Conservation (phyloP, 1,284 basidiomycete species). For the Lignosus rhinocerotis region DNA sequence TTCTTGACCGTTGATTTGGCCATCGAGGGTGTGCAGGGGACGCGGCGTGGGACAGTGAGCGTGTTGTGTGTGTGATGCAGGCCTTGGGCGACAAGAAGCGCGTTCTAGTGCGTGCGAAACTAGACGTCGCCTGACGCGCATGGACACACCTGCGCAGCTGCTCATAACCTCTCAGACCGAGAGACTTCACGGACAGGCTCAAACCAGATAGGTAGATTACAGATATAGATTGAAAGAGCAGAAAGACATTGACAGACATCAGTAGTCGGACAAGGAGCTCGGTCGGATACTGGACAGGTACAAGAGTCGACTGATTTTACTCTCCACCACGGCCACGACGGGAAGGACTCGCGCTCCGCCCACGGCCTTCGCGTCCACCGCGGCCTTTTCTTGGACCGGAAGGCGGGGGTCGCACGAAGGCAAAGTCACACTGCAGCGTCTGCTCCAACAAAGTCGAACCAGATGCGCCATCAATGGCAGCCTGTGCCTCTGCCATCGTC, state of each 20-base stretch:
- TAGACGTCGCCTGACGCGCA: neutral
- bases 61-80: neutral
- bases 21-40: slow-evolving; percentile 14
- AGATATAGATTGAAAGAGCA: slow-evolving; percentile 1
- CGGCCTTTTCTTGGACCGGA: slow-evolving; percentile 75
- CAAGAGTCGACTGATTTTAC: slow-evolving; percentile 16
- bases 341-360: slow-evolving; percentile 78
- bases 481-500: slow-evolving; percentile 89
- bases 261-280: slow-evolving; percentile 1
- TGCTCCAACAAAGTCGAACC: slow-evolving; percentile 88
- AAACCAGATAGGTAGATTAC: slow-evolving; percentile 8
- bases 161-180: neutral
- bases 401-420: slow-evolving; percentile 89
- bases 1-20: slow-evolving; percentile 15
- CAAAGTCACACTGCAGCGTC: slow-evolving; percentile 89
- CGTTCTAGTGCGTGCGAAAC: slow-evolving; percentile 17
- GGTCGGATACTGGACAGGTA: neutral
- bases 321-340: slow-evolving; percentile 38
- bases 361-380: slow-evolving; percentile 52
- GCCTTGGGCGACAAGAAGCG: slow-evolving; percentile 1
- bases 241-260: neutral
- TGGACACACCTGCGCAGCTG: neutral
- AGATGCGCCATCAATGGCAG: slow-evolving; percentile 87
- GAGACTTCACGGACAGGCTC: neutral
- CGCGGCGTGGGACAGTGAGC: slow-evolving; percentile 1